A percentile compares a stretch with the other conserved stretches of the same genome.
phyloP scores from a whole-genome alignment of 2,329 filamentous ascomycete genomes.

The Botrytis hyacinthi region DNA sequence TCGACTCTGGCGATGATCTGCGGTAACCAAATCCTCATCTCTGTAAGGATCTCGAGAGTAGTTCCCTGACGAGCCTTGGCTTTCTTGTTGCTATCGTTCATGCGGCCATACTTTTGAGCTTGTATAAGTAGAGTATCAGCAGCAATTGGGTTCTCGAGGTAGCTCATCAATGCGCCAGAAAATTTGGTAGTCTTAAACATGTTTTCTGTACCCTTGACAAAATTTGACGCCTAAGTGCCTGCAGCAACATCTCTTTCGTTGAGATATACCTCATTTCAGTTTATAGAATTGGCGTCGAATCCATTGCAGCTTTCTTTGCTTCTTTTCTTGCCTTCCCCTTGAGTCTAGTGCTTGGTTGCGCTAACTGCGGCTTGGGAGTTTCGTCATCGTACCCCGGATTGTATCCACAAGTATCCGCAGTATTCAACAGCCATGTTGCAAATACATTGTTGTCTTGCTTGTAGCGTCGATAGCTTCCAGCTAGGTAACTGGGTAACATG shows the following conservation, averaged over 20 bases:
- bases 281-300: too few species aligned
- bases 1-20: too few species aligned
- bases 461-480: not conserved
- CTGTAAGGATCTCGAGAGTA: too few species aligned
- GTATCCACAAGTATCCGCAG: not conserved
- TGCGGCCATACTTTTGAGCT: too few species aligned
- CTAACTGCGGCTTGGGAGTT: not conserved
- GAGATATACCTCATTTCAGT: not conserved
- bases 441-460: conserved; percentile 4
- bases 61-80: too few species aligned
- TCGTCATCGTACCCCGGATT: not conserved
- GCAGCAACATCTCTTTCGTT: not conserved
- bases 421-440: not conserved
- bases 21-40: too few species aligned
- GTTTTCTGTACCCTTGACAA: too few species aligned
- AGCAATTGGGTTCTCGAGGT: too few species aligned
- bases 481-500: not conserved
- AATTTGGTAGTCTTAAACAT: too few species aligned
- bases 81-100: too few species aligned
- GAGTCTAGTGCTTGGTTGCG: not conserved
- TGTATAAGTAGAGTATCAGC: too few species aligned
- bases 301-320: not conserved
- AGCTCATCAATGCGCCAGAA: too few species aligned
- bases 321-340: not conserved
- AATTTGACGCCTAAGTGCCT: not conserved